phyloP scores from a whole-genome alignment of 177 flowering plant species.

The Tripterygium wilfordii region DNA sequence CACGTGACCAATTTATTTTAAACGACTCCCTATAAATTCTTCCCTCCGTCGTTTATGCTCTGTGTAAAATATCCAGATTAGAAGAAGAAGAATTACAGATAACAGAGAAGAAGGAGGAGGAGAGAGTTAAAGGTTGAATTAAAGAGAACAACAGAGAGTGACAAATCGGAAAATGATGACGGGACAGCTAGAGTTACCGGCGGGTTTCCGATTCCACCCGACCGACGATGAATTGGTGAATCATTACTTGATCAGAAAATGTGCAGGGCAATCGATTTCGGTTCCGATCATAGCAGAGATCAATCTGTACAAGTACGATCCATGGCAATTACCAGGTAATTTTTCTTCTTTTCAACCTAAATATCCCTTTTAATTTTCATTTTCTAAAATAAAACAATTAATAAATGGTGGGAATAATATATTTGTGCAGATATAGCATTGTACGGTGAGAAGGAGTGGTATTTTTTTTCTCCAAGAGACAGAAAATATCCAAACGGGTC shows the following conservation, averaged over 20 bases:
- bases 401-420: background rate
- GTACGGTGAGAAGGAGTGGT: constrained; percentile 61
- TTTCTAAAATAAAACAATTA: background rate
- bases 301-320: constrained; percentile 54
- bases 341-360: background rate
- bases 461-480: constrained; percentile 56
- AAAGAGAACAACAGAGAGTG: background rate
- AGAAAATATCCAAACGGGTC: constrained; percentile 59
- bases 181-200: constrained; percentile 32
- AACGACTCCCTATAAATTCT: background rate
- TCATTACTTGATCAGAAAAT: constrained; percentile 40
- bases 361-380: background rate
- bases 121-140: no score
- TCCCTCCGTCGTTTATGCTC: background rate
- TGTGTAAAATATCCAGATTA: no score
- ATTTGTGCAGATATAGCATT: constrained; percentile 32
- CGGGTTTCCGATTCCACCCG: constrained; percentile 63
- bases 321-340: constrained; percentile 61
- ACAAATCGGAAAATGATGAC: constrained; percentile 9
- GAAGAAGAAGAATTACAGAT: background rate
- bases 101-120: no score
- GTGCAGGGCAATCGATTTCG: constrained; percentile 29
- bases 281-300: constrained; percentile 50
- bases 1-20: no score
- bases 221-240: constrained; percentile 61